These are phyloP conservation scores for Salix brachista DNA, from an alignment of 345 rosid species.

Conservation along the genomic window DNA sequence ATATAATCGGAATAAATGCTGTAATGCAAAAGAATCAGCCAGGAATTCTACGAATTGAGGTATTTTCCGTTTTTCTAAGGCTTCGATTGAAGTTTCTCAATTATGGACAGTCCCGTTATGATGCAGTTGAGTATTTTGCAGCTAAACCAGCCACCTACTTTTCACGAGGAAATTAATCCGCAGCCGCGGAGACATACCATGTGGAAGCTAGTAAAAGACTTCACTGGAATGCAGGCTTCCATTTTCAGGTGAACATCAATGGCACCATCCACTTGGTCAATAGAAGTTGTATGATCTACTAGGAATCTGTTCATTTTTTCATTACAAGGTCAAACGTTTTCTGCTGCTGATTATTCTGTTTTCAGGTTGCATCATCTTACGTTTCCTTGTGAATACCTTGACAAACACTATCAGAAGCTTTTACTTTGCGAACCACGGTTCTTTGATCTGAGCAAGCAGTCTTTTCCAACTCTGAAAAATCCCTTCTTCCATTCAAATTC, in stretches of 20 bases:
- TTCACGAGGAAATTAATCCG: constrained; percentile 35
- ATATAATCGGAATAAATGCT: constrained; percentile 30
- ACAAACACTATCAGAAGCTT: constrained; percentile 46
- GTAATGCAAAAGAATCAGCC: constrained; percentile 15
- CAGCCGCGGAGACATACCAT: constrained; percentile 42
- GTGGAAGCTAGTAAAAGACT: constrained; percentile 40
- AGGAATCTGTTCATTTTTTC: background rate
- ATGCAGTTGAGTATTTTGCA: constrained; percentile 15
- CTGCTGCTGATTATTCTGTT: background rate
- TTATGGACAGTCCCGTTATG: background rate
- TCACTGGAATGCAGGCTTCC: constrained; percentile 44
- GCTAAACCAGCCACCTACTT: constrained; percentile 35
- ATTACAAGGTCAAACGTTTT: background rate
- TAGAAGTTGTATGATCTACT: background rate
- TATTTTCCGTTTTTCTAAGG: background rate
- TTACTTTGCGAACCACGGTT: constrained; percentile 29
- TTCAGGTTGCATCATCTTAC: constrained; percentile 51
- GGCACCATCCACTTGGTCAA: background rate
- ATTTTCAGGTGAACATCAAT: constrained; percentile 29
- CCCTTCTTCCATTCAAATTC: constrained; percentile 18
- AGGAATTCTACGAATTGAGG: constrained; percentile 36
- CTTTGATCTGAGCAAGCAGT: constrained; percentile 20
- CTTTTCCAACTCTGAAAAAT: constrained; percentile 29
- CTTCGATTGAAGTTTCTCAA: background rate
- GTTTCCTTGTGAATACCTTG: constrained; percentile 43